phyloP scores from a whole-genome alignment of 345 rosid genomes.

The Excoecaria agallocha region DNA sequence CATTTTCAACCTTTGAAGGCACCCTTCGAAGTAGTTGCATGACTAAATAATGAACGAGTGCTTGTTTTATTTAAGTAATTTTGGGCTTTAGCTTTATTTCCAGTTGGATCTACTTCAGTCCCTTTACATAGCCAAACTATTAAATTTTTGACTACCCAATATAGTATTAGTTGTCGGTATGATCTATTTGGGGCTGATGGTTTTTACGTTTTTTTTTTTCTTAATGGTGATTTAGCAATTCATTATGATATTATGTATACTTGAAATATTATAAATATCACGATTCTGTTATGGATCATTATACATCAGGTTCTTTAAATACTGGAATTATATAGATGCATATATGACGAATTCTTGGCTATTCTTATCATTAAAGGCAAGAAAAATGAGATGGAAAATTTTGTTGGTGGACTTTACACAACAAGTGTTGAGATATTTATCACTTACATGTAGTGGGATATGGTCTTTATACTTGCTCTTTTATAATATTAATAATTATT shows the following conservation, averaged over 20 bases:
- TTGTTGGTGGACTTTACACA: conserved; percentile 97
- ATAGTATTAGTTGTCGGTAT: no score
- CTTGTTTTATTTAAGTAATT: neutral
- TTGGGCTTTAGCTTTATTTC: neutral
- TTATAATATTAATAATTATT: no score
- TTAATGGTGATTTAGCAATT: neutral
- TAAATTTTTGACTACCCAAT: no score
- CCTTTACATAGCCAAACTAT: neutral
- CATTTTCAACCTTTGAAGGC: neutral
- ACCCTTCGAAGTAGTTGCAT: neutral
- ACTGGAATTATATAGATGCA: conserved; percentile 80
- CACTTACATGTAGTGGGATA: neutral
- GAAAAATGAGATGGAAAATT: conserved; percentile 96
- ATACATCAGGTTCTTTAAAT: conserved; percentile 59
- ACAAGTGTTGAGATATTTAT: conserved; percentile 79
- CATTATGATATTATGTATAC: neutral
- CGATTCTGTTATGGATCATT: neutral
- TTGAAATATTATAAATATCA: neutral
- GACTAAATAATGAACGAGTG: neutral
- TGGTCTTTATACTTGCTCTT: no score
- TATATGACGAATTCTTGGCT: conserved; percentile 89
- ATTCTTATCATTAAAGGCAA: conserved; percentile 81
- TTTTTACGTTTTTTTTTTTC: neutral
- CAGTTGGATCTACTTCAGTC: neutral
- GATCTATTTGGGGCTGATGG: neutral